Evolutionary conservation across 345 rosid genomes (phyloP).

Genomic region (Citropsis articulata): DNA sequence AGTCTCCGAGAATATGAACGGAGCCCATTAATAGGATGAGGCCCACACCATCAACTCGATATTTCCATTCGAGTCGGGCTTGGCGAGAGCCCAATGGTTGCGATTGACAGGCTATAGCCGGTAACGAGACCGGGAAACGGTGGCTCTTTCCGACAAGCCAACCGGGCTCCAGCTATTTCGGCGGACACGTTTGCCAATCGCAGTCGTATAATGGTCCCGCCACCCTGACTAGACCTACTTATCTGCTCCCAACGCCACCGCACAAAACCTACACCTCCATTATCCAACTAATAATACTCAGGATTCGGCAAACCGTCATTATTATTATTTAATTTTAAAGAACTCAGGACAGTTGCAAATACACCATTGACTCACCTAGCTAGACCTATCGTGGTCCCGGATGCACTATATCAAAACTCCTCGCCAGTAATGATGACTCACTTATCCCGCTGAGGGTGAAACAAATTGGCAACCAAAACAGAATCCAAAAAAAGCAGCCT

Average conservation of each 20-base stretch:
- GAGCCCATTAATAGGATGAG: not conserved
- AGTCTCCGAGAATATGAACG: not conserved
- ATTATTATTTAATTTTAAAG: too few relatives aligned
- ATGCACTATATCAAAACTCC: not conserved
- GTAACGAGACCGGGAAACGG: not conserved
- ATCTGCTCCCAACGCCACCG: not conserved
- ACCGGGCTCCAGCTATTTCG: constrained; percentile 12
- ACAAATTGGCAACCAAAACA: not conserved
- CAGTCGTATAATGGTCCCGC: constrained; percentile 9
- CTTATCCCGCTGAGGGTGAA: not conserved
- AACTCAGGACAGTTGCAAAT: too few relatives aligned
- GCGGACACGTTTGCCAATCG: constrained; percentile 3
- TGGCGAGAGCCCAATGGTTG: not conserved
- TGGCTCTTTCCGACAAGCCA: not conserved
- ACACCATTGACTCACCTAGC: too few relatives aligned
- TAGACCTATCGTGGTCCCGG: not conserved
- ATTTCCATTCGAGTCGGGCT: not conserved
- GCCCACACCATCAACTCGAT: not conserved
- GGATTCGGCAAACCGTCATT: too few relatives aligned
- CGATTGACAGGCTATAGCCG: not conserved
- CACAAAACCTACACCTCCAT: too few relatives aligned
- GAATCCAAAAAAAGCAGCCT: constrained; percentile 9
- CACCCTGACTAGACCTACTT: not conserved
- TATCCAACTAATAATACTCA: not conserved
- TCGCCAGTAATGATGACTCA: not conserved